These are phyloP conservation scores for Candida koratica DNA, from an alignment of 805 yeast genomes.

Conservation along the genomic window DNA sequence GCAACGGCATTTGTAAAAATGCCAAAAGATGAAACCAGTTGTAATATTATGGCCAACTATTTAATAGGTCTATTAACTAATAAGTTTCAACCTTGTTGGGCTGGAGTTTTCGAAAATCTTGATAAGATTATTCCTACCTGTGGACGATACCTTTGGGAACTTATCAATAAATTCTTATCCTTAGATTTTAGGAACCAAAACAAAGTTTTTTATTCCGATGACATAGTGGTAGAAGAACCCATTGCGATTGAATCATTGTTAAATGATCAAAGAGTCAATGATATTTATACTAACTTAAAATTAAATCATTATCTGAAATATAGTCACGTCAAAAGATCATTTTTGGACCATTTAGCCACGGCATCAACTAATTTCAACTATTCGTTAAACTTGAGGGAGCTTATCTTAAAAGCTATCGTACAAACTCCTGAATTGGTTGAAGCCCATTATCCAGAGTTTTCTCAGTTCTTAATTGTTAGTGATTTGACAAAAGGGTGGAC, in stretches of 20 bases:
- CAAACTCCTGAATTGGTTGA: conserved; percentile 70
- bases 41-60: conserved; percentile 31
- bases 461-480: conserved; percentile 48
- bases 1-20: conserved; percentile 37
- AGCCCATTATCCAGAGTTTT: conserved; percentile 49
- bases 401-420: conserved; percentile 54
- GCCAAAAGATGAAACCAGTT: conserved; percentile 16
- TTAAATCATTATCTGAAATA: conserved; percentile 26
- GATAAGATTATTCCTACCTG: conserved; percentile 34
- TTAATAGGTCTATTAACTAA: conserved; percentile 63
- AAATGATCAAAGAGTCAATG: conserved; percentile 42
- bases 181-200: conserved; percentile 21
- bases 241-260: conserved; percentile 27
- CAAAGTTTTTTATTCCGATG: conserved; percentile 6
- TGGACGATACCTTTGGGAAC: conserved; percentile 52
- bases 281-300: conserved; percentile 31
- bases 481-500: conserved; percentile 34
- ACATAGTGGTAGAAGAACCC: too few species aligned
- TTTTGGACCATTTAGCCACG: conserved; percentile 34
- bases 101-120: conserved; percentile 61
- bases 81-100: conserved; percentile 83
- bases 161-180: conserved; percentile 35
- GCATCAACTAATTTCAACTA: conserved; percentile 34
- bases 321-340: conserved; percentile 28
- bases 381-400: conserved; percentile 48